Evolutionary conservation across 1,284 basidiomycete genomes (phyloP).

Genomic region (Peniophora sp.): DNA sequence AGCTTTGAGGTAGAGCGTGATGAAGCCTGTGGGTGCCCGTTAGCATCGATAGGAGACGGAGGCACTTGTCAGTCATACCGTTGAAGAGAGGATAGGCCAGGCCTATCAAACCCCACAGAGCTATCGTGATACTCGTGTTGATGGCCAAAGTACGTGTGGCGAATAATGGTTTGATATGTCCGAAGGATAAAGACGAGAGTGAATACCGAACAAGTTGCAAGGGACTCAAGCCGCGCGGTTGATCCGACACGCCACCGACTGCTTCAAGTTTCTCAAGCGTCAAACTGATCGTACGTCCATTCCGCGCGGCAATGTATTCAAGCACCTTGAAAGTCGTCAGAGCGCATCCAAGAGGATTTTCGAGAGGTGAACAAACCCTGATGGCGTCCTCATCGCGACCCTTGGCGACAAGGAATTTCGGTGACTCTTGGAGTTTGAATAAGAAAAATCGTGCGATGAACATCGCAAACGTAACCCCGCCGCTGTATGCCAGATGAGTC

Average conservation of each 20-base stretch:
- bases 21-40: constrained; percentile 21
- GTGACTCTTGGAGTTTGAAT: constrained; percentile 49
- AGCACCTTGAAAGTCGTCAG: constrained; percentile 26
- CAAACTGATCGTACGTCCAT: constrained; percentile 38
- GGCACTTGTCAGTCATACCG: not conserved
- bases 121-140: constrained; percentile 44
- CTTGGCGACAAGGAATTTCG: constrained; percentile 51
- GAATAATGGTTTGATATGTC: constrained; percentile 45
- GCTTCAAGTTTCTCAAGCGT: constrained; percentile 35
- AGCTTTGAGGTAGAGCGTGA: constrained; percentile 41
- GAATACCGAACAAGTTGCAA: constrained; percentile 27
- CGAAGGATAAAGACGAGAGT: constrained; percentile 33
- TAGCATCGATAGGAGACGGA: too few species aligned
- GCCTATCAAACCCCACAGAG: constrained; percentile 51
- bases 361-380: constrained; percentile 22
- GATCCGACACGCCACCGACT: constrained; percentile 16
- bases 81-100: constrained; percentile 57
- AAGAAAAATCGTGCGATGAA: constrained; percentile 36
- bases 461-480: constrained; percentile 37
- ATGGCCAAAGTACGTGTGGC: constrained; percentile 36
- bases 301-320: constrained; percentile 41
- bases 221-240: constrained; percentile 14
- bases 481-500: constrained; percentile 19
- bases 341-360: not conserved
- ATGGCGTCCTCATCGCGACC: constrained; percentile 52